Evolutionary conservation across 2,329 filamentous ascomycete species (phyloP), one percentile per base, ranked within the genome.

Genomic region (Alternaria ethzedia): DNA sequence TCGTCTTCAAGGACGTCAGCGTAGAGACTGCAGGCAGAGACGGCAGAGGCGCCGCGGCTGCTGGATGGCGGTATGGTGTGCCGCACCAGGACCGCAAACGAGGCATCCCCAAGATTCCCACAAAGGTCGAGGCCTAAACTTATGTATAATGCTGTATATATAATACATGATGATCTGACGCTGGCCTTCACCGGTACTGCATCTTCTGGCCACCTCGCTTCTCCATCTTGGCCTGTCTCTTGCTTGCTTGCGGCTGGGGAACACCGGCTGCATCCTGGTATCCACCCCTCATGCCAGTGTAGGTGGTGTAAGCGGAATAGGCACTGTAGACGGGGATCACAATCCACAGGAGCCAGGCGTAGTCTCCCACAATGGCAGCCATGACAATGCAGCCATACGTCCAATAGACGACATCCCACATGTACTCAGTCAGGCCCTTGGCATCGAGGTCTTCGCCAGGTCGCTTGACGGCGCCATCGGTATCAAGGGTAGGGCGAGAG

Each of bases 331-430:
- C 63, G 4, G 84, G 84, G n/a, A 85, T 78, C 0, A 82, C 75
- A 5, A 69, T 57, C 78, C 86, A 91, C 36, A 88, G 68, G 84
- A 88, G 88, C 90, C 90, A 92, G 4, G 84, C 92, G 83, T 90
- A 90, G 78, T 97, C 94, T 5, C 96, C 96, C 51, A 95, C 87
- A 26, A 97, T 67, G 15, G 91, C 86, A 13, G 90, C 94, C n/a
- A 91, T 80, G 9, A 90, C 81, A 44, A 93, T 83, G 57, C 90
- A 91, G 11, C 88, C 89, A 90, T 94, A 97, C 0, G 94, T 97
- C 83, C 97, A 93, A 88, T 97, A 98, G 57, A 97, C 84, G 54
- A 97, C 88, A 82, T 99, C 96, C 87, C 97, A 99, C 91, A 98
- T 93, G 84, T 96, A 98, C 82, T 97, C 96, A 11, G 95, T 98